Conservation (phyloP, 768 basidiomycete genomes). For the Tulasnella sp. region DNA sequence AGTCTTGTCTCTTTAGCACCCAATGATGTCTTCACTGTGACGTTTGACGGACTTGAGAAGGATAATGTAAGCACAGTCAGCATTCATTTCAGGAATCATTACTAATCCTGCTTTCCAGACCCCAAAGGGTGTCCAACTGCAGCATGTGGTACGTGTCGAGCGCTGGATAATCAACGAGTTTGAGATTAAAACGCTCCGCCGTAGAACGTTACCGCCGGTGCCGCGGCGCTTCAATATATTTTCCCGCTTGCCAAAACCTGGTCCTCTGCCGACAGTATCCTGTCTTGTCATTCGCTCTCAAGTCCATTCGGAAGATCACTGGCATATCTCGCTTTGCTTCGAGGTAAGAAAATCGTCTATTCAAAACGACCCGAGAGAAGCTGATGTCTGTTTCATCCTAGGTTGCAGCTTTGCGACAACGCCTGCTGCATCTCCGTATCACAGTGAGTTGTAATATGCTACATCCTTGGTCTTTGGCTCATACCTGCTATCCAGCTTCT, state of each 20-base stretch:
- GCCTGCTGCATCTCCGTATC: background rate
- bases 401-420: constrained; percentile 12
- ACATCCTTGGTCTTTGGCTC: constrained; percentile 33
- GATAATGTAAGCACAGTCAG: constrained; percentile 34
- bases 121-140: constrained; percentile 61
- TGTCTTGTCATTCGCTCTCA: constrained; percentile 68
- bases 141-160: constrained; percentile 51
- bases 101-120: constrained; percentile 40
- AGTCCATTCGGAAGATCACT: constrained; percentile 76
- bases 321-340: constrained; percentile 72
- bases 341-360: constrained; percentile 48
- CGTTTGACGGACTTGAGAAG: constrained; percentile 53
- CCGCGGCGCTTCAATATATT: constrained; percentile 70
- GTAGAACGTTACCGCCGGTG: constrained; percentile 77
- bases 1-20: constrained; percentile 45
- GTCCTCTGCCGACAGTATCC: constrained; percentile 69
- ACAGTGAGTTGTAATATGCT: background rate
- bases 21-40: constrained; percentile 62
- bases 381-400: background rate
- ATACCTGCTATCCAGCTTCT: constrained; percentile 30
- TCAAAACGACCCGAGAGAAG: background rate
- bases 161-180: background rate
- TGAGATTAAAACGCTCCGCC: constrained; percentile 10
- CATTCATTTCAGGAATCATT: constrained; percentile 13
- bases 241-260: constrained; percentile 69